A percentile compares a stretch with the other conserved stretches of the same genome.
Conservation (phyloP, 495 filamentous ascomycete genomes). For the Glutinoglossum americanum region DNA sequence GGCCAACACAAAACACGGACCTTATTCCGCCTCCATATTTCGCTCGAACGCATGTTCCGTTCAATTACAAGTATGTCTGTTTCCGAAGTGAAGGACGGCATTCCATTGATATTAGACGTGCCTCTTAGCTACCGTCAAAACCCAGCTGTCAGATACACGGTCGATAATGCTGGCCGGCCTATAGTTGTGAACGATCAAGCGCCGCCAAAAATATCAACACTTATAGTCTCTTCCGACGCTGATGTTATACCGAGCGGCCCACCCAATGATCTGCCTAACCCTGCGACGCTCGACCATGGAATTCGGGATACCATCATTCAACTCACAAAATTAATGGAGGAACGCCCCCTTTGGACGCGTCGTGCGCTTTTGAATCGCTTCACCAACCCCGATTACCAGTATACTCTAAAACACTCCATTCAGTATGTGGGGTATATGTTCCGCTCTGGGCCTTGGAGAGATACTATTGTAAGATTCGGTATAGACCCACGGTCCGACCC, state of each 20-base stretch:
- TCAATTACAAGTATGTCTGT: slow-evolving; percentile 29
- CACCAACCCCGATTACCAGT: slow-evolving; percentile 23
- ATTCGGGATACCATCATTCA: slow-evolving; percentile 36
- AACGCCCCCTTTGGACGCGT: slow-evolving; percentile 71
- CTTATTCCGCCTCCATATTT: slow-evolving; percentile 65
- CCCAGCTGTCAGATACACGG: slow-evolving; percentile 28
- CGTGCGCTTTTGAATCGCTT: slow-evolving; percentile 35
- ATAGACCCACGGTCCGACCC: slow-evolving; percentile 62
- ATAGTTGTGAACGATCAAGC: slow-evolving; percentile 30
- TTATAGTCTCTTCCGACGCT: slow-evolving; percentile 41
- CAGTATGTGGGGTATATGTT: slow-evolving; percentile 78
- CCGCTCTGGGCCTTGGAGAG: slow-evolving; percentile 72
- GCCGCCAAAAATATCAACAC: slow-evolving; percentile 25
- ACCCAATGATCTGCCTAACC: slow-evolving; percentile 25
- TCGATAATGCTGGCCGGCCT: slow-evolving; percentile 28
- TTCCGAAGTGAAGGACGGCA: neutral
- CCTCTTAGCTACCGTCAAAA: slow-evolving; percentile 12
- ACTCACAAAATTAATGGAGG: slow-evolving; percentile 36
- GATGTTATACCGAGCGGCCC: slow-evolving; percentile 28
- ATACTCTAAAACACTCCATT: slow-evolving; percentile 38
- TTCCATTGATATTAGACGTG: neutral
- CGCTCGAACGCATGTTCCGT: slow-evolving; percentile 41
- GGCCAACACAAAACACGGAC: slow-evolving; percentile 33
- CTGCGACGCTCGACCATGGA: slow-evolving; percentile 22
- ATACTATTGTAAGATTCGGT: slow-evolving; percentile 65